phyloP scores from a whole-genome alignment of 441 rosid species.

The Populus hybrid region DNA sequence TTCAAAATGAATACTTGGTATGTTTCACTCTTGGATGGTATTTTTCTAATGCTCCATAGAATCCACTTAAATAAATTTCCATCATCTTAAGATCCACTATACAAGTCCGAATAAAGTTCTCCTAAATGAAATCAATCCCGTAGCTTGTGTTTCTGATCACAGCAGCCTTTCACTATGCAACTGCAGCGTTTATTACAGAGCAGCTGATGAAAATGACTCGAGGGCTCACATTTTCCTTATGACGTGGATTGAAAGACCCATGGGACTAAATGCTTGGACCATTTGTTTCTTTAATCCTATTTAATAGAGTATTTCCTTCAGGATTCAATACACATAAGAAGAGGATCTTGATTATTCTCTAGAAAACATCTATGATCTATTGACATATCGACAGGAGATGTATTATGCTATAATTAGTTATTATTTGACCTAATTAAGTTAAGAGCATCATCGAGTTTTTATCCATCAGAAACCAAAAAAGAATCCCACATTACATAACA shows the following conservation, averaged over 20 bases:
- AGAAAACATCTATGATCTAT: background rate
- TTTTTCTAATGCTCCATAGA: background rate
- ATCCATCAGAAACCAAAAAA: background rate
- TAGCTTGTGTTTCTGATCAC: background rate
- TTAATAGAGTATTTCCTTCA: background rate
- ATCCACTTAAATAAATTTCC: background rate
- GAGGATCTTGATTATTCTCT: background rate
- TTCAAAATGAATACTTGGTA: too few relatives aligned
- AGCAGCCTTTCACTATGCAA: background rate
- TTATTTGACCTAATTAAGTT: background rate
- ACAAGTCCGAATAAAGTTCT: background rate
- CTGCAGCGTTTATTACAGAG: too few relatives aligned
- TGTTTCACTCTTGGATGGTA: background rate
- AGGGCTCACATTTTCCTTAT: background rate
- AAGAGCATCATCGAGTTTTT: background rate
- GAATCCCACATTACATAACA: background rate
- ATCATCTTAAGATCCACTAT: background rate
- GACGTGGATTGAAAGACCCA: background rate
- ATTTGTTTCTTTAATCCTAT: background rate
- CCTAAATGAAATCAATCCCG: background rate
- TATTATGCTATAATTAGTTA: background rate
- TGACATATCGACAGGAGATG: background rate
- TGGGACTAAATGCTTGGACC: background rate
- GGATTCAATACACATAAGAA: background rate
- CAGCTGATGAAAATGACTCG: background rate